Conservation (phyloP, 2,329 filamentous ascomycete genomes). For the Raffaelea albimanens region DNA sequence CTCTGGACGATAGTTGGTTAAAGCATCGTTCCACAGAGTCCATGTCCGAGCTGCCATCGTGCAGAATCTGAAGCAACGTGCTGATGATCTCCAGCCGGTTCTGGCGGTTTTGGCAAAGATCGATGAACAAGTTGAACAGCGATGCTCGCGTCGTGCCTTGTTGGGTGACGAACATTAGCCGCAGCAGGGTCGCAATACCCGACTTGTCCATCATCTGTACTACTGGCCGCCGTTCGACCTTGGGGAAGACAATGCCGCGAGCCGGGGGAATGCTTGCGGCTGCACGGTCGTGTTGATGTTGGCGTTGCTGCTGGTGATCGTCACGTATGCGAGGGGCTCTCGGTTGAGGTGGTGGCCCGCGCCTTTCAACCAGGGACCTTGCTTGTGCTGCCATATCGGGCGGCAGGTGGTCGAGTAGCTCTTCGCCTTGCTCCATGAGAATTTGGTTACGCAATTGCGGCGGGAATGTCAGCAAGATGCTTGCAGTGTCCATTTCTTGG, state of each 20-base stretch:
- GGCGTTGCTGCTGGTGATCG: slow-evolving; percentile 7
- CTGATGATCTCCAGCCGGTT: slow-evolving; percentile 91
- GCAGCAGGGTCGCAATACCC: slow-evolving; percentile 87
- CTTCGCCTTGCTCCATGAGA: slow-evolving; percentile 83
- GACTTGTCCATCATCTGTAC: slow-evolving; percentile 97
- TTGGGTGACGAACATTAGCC: slow-evolving; percentile 97
- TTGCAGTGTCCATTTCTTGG: slow-evolving; percentile 80
- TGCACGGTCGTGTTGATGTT: not conserved
- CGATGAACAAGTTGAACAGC: slow-evolving; percentile 77
- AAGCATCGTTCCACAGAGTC: slow-evolving; percentile 93
- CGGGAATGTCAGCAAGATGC: slow-evolving; percentile 84
- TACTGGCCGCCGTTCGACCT: slow-evolving; percentile 67
- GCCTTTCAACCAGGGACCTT: slow-evolving; percentile 51
- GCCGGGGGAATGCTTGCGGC: not conserved
- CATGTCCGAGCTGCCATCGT: slow-evolving; percentile 90
- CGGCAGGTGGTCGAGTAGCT: slow-evolving; percentile 73
- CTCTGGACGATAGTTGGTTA: slow-evolving; percentile 81
- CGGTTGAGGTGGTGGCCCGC: slow-evolving; percentile 17
- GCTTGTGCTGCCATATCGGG: slow-evolving; percentile 82
- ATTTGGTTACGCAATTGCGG: slow-evolving; percentile 77
- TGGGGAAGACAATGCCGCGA: slow-evolving; percentile 29
- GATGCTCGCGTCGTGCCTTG: slow-evolving; percentile 77
- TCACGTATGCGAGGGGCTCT: slow-evolving; percentile 20
- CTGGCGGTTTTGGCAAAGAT: slow-evolving; percentile 93
- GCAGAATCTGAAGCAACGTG: slow-evolving; percentile 82